These are phyloP conservation scores for Emericellopsis atlantica DNA, from an alignment of 2,329 filamentous ascomycete species.

Conservation along the genomic window DNA sequence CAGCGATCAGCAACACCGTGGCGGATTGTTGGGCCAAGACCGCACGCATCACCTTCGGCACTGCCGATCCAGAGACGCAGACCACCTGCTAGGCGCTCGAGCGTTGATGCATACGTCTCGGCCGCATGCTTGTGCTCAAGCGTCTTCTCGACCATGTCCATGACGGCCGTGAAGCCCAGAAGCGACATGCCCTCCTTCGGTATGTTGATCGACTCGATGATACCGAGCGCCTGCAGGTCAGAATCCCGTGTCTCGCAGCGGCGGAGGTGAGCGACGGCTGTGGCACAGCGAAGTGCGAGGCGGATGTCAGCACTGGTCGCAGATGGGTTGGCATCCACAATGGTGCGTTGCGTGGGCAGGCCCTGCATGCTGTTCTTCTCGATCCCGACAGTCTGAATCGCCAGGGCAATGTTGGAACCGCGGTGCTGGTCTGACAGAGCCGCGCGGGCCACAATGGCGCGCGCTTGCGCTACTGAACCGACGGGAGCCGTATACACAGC, in stretches of 20 bases:
- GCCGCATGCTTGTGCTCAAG: conserved; percentile 31
- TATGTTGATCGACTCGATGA: conserved; percentile 36
- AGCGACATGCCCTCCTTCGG: conserved; percentile 35
- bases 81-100: conserved; percentile 44
- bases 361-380: conserved; percentile 9
- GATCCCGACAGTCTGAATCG: conserved; percentile 34
- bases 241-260: conserved; percentile 21
- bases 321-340: conserved; percentile 30
- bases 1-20: conserved; percentile 42
- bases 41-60: conserved; percentile 33
- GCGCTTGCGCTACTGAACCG: conserved; percentile 57
- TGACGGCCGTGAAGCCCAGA: conserved; percentile 46
- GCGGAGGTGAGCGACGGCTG: conserved; percentile 46
- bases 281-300: conserved; percentile 45
- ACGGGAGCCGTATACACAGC: conserved; percentile 66
- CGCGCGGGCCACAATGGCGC: conserved; percentile 46
- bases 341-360: conserved; percentile 10
- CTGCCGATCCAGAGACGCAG: conserved; percentile 51
- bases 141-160: conserved; percentile 43
- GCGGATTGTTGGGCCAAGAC: conserved; percentile 37
- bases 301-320: conserved; percentile 37
- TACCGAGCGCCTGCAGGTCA: conserved; percentile 28
- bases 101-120: conserved; percentile 29
- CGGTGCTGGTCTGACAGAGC: conserved; percentile 41
- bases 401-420: conserved; percentile 41